These are phyloP conservation scores for Melampsora americana DNA, from an alignment of 1,284 basidiomycete genomes.

Conservation along the genomic window DNA sequence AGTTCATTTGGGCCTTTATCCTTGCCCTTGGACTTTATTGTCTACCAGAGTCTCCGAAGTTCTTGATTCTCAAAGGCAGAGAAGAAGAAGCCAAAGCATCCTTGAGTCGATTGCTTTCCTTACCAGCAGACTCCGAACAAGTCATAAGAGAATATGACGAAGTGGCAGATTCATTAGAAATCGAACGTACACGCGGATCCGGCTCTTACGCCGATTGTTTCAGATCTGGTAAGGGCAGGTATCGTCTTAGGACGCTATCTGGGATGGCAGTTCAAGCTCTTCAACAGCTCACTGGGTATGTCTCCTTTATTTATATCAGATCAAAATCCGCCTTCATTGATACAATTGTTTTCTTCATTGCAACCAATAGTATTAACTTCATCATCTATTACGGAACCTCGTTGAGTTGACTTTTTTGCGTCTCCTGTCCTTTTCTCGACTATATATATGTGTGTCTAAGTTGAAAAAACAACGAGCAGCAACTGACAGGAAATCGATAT, in stretches of 20 bases:
- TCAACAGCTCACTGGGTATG: slow-evolving; percentile 73
- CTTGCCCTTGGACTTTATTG: slow-evolving; percentile 25
- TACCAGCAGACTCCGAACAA: slow-evolving; percentile 13
- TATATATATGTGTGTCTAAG: too few relatives aligned
- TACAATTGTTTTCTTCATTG: too few relatives aligned
- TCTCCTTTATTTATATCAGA: neutral
- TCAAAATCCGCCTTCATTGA: neutral
- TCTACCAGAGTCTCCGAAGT: slow-evolving; percentile 41
- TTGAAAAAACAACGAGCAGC: too few relatives aligned
- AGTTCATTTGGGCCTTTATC: slow-evolving; percentile 41
- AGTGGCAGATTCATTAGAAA: slow-evolving; percentile 51
- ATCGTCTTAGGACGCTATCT: slow-evolving; percentile 70
- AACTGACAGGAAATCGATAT: too few relatives aligned
- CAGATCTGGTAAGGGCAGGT: slow-evolving; percentile 56
- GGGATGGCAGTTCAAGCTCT: slow-evolving; percentile 67
- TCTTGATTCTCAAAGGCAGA: slow-evolving; percentile 34
- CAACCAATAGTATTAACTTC: slow-evolving; percentile 33
- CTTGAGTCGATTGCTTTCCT: slow-evolving; percentile 22
- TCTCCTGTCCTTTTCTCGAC: too few relatives aligned
- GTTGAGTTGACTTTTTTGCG: too few relatives aligned
- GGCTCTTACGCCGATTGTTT: slow-evolving; percentile 55
- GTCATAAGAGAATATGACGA: slow-evolving; percentile 51
- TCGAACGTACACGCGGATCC: slow-evolving; percentile 52
- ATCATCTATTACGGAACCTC: slow-evolving; percentile 34
- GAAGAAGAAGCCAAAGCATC: slow-evolving; percentile 33